phyloP scores from a whole-genome alignment of 306 rosid species.

The Ormosia emarginata region DNA sequence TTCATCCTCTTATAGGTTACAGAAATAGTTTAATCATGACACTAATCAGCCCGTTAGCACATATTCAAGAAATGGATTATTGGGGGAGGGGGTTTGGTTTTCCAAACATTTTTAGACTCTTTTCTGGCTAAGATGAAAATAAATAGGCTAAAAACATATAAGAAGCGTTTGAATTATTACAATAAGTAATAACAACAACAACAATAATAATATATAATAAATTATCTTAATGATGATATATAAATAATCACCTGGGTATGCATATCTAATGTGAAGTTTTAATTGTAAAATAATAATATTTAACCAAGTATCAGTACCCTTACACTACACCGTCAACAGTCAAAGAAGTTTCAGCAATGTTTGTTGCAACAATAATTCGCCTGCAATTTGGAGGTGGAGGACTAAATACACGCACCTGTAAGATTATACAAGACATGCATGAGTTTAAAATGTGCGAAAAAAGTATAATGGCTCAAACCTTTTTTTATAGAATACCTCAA shows the following conservation, averaged over 20 bases:
- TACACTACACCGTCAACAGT: conserved; percentile 99
- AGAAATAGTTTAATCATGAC: conserved; percentile 5
- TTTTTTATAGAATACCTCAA: not conserved
- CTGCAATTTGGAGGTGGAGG: conserved; percentile 89
- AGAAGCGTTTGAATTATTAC: not conserved
- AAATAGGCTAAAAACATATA: conserved; percentile 1
- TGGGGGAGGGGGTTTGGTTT: not conserved
- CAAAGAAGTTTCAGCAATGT: conserved; percentile 97
- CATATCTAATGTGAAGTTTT: not conserved
- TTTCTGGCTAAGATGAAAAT: not conserved
- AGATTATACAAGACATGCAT: conserved; percentile 28
- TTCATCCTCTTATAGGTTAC: not conserved
- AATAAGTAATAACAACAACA: conserved; percentile 5
- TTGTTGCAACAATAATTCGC: conserved; percentile 90
- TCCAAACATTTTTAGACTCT: conserved; percentile 2
- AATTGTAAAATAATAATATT: conserved; percentile 16
- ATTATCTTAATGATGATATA: not conserved
- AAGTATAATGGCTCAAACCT: not conserved
- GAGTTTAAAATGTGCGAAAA: conserved; percentile 15
- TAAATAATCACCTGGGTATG: not conserved
- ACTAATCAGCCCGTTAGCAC: conserved; percentile 1
- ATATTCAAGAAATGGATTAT: not conserved
- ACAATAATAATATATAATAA: not conserved
- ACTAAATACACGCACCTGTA: conserved; percentile 86
- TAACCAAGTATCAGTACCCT: conserved; percentile 35